phyloP scores from a whole-genome alignment of 2,329 filamentous ascomycete genomes.

The Aspergillus uvarum region DNA sequence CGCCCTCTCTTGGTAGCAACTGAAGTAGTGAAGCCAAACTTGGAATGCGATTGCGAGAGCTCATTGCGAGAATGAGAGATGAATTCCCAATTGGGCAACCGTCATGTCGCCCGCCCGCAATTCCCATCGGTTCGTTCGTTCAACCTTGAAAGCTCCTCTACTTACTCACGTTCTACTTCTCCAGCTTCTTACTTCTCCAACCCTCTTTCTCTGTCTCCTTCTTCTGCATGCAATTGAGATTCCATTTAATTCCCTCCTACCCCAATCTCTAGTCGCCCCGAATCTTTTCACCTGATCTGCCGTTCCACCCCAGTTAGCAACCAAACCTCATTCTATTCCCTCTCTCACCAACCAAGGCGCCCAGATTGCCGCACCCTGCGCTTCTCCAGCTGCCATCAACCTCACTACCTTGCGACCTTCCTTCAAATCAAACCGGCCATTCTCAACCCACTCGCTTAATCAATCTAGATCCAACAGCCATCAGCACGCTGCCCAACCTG shows the following conservation, averaged over 20 bases:
- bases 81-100: background rate
- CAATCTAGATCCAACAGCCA: constrained; percentile 5
- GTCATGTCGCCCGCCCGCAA: background rate
- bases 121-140: background rate
- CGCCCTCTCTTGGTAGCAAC: too few relatives aligned
- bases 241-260: background rate
- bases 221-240: too few relatives aligned
- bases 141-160: background rate
- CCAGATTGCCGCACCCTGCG: constrained; percentile 17
- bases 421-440: background rate
- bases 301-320: background rate
- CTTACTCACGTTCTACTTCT: background rate
- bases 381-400: constrained; percentile 12
- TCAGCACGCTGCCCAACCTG: constrained; percentile 36
- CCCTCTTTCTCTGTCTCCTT: too few relatives aligned
- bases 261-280: background rate
- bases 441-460: constrained; percentile 6
- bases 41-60: background rate
- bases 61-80: background rate
- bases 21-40: too few relatives aligned
- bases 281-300: background rate
- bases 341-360: constrained; percentile 5
- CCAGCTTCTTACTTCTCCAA: background rate
- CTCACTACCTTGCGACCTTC: background rate
- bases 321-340: background rate